Conservation (phyloP, 2,329 filamentous ascomycete genomes). For the Byssothecium circinans region DNA sequence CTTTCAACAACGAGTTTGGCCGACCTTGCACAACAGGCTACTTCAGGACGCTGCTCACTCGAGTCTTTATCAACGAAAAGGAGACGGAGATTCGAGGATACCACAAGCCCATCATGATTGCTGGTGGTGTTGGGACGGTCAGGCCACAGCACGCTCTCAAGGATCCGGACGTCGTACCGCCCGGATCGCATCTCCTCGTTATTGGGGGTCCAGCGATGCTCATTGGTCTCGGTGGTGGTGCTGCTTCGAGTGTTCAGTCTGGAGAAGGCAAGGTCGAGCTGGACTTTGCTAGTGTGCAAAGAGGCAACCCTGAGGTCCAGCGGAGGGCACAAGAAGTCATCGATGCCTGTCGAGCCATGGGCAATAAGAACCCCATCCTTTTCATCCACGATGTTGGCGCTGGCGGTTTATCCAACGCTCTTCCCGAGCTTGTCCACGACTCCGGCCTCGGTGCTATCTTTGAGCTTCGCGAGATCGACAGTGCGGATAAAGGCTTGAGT, state of each 20-base stretch:
- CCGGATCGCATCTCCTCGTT: conserved; percentile 89
- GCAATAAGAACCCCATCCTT: conserved; percentile 82
- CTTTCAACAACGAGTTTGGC: conserved; percentile 98
- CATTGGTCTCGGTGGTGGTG: conserved; percentile 92
- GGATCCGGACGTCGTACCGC: conserved; percentile 72
- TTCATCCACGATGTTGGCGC: conserved; percentile 98
- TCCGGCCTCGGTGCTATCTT: conserved; percentile 88
- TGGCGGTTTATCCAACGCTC: conserved; percentile 79
- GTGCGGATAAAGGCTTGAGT: conserved; percentile 86
- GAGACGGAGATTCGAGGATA: conserved; percentile 80
- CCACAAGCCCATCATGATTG: conserved; percentile 99
- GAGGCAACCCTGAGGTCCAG: conserved; percentile 96
- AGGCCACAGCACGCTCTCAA: conserved; percentile 90
- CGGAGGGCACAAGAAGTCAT: conserved; percentile 97
- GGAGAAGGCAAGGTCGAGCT: conserved; percentile 87
- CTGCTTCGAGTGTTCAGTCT: conserved; percentile 86
- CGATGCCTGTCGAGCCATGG: conserved; percentile 85
- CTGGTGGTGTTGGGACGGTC: conserved; percentile 90
- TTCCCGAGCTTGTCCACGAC: conserved; percentile 90
- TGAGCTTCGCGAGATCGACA: conserved; percentile 92
- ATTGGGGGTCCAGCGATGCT: conserved; percentile 96
- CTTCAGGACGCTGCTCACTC: conserved; percentile 84
- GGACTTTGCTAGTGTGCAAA: conserved; percentile 95
- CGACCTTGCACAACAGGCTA: conserved; percentile 85
- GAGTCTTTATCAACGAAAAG: conserved; percentile 62